Conservation (phyloP, 305 asterid genomes). For the Fraxinus latifolia region DNA sequence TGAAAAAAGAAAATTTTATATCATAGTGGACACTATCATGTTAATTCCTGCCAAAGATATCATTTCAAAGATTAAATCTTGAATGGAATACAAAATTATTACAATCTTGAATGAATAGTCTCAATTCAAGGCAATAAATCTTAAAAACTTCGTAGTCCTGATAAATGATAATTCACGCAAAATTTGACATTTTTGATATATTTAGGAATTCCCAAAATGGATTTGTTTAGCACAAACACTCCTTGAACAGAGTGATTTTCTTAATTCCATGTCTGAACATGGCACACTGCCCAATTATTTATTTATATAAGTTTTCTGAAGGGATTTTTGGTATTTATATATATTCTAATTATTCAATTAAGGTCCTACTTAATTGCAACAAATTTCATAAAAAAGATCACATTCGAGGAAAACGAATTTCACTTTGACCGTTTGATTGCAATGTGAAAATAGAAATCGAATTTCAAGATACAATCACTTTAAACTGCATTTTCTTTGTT, state of each 20-base stretch:
- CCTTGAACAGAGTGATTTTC: slow-evolving; percentile 24
- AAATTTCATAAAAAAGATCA: too few species aligned
- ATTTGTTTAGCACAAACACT: slow-evolving; percentile 17
- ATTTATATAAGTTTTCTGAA: background rate
- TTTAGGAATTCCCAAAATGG: background rate
- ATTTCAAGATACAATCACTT: too few species aligned
- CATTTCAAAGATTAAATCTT: background rate
- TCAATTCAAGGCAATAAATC: background rate
- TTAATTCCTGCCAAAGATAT: background rate
- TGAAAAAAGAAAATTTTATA: background rate
- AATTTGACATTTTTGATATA: background rate
- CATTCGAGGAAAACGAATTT: too few species aligned
- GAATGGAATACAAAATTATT: background rate
- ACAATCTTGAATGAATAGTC: background rate
- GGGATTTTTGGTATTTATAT: background rate
- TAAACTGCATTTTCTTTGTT: too few species aligned
- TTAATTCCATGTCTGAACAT: slow-evolving; percentile 17
- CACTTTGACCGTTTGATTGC: too few species aligned
- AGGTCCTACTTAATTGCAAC: too few species aligned
- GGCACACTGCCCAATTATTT: slow-evolving; percentile 3
- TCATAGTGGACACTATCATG: background rate
- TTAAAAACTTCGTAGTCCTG: background rate
- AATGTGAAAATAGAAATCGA: too few species aligned
- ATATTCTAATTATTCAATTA: background rate
- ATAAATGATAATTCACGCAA: background rate